Conservation (phyloP, 2,329 filamentous ascomycete genomes). For the Apiospora arundinis region DNA sequence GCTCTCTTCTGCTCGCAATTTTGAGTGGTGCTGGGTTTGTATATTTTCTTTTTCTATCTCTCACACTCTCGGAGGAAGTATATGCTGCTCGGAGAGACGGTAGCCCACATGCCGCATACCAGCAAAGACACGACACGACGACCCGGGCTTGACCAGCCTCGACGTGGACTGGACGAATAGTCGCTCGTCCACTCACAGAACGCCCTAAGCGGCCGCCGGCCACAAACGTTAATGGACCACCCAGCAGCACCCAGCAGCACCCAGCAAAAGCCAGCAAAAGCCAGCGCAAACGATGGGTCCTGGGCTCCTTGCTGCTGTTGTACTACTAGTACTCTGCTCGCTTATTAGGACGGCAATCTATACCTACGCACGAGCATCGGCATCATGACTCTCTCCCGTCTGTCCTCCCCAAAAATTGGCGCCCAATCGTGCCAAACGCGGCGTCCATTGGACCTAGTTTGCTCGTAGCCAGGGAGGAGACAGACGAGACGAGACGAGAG, state of each 20-base stretch:
- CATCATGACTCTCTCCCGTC: slow-evolving; percentile 18
- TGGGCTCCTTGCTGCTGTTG: neutral
- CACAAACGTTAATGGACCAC: slow-evolving; percentile 14
- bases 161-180: slow-evolving; percentile 2
- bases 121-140: neutral
- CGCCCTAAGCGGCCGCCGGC: neutral
- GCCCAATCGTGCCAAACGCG: slow-evolving; percentile 15
- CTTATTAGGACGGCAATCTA: neutral
- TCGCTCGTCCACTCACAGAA: slow-evolving; percentile 5
- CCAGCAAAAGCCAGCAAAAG: neutral
- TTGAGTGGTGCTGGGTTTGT: neutral
- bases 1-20: neutral
- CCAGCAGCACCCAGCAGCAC: neutral
- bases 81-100: slow-evolving; percentile 4
- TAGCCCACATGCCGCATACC: neutral
- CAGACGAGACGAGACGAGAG: neutral
- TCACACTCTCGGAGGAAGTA: neutral
- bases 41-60: neutral
- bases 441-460: slow-evolving; percentile 11
- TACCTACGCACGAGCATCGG: slow-evolving; percentile 6
- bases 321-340: slow-evolving; percentile 17
- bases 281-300: slow-evolving; percentile 15
- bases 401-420: neutral
- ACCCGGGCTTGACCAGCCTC: neutral
- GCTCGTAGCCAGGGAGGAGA: slow-evolving; percentile 15